Conservation (phyloP, 768 basidiomycete genomes). For the Agrocybe praecox region DNA sequence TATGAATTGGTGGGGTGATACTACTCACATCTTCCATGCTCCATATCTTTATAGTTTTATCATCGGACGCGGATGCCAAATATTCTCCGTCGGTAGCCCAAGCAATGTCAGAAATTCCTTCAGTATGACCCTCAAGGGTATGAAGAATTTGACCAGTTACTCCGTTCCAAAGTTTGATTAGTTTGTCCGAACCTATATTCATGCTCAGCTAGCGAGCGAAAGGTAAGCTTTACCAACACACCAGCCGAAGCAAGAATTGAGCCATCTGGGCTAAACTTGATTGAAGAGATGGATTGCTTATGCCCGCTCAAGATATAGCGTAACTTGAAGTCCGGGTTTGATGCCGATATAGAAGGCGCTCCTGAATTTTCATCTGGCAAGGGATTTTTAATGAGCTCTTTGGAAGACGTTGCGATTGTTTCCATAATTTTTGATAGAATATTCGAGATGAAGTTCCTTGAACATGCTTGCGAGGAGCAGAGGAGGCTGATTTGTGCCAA, state of each 20-base stretch:
- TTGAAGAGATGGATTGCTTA: conserved; percentile 74
- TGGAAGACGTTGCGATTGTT: not conserved
- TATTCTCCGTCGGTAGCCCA: conserved; percentile 85
- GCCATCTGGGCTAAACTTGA: conserved; percentile 91
- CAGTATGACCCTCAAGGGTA: conserved; percentile 72
- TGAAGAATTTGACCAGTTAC: conserved; percentile 71
- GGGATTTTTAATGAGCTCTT: not conserved
- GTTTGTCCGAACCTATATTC: conserved; percentile 81
- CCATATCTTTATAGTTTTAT: conserved; percentile 89
- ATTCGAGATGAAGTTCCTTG: not conserved
- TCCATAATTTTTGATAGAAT: not conserved
- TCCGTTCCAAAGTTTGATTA: conserved; percentile 80
- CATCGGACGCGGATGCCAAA: conserved; percentile 92
- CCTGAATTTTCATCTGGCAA: not conserved
- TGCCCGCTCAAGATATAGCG: conserved; percentile 81
- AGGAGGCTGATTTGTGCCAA: not conserved
- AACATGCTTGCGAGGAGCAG: conserved; percentile 4
- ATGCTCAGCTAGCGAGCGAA: conserved; percentile 21
- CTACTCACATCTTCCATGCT: conserved; percentile 61
- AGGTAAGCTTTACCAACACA: conserved; percentile 38
- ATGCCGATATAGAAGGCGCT: conserved; percentile 6
- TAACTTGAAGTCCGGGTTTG: conserved; percentile 54
- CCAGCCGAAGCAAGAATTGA: conserved; percentile 81
- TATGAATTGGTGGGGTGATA: not conserved
- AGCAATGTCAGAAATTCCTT: conserved; percentile 89